Evolutionary conservation across 352 stramenopile genomes (phyloP).

Genomic region (Pythium apleroticum): DNA sequence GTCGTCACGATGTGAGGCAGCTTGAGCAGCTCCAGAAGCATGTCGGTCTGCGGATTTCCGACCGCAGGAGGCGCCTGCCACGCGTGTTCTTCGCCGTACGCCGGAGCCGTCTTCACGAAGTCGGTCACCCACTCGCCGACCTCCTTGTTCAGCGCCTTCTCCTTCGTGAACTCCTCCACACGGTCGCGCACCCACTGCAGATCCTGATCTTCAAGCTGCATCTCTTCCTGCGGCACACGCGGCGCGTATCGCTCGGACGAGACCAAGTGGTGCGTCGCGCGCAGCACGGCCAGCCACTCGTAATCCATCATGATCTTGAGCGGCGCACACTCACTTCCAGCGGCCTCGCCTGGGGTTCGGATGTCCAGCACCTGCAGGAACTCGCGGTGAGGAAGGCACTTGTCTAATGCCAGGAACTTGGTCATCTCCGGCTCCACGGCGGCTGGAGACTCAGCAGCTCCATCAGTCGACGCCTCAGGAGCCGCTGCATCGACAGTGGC

Average conservation of each 20-base stretch:
- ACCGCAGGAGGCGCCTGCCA: constrained; percentile 23
- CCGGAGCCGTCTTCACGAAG: constrained; percentile 77
- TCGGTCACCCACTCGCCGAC: constrained; percentile 70
- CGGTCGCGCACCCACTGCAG: constrained; percentile 68
- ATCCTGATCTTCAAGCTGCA: constrained; percentile 77
- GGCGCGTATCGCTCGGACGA: constrained; percentile 63
- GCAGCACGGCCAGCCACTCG: constrained; percentile 94
- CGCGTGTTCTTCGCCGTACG: constrained; percentile 46
- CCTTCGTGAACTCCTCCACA: constrained; percentile 44
- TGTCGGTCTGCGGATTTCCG: constrained; percentile 97
- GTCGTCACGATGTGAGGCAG: constrained; percentile 94
- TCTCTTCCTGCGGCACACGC: constrained; percentile 67
- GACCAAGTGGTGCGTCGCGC: constrained; percentile 90
- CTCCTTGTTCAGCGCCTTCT: constrained; percentile 53
- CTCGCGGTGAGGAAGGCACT: constrained; percentile 94
- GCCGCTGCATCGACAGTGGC: background rate
- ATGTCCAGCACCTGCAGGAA: constrained; percentile 95
- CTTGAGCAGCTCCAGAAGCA: constrained; percentile 90
- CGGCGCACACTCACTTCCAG: constrained; percentile 15
- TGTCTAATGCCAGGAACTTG: constrained; percentile 99
- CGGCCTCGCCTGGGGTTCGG: constrained; percentile 1
- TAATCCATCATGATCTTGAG: constrained; percentile 91
- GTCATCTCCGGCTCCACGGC: constrained; percentile 45
- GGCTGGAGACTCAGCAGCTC: background rate
- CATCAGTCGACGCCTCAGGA: background rate